phyloP scores from a whole-genome alignment of 495 filamentous ascomycete species.

The Copromyces sp. region DNA sequence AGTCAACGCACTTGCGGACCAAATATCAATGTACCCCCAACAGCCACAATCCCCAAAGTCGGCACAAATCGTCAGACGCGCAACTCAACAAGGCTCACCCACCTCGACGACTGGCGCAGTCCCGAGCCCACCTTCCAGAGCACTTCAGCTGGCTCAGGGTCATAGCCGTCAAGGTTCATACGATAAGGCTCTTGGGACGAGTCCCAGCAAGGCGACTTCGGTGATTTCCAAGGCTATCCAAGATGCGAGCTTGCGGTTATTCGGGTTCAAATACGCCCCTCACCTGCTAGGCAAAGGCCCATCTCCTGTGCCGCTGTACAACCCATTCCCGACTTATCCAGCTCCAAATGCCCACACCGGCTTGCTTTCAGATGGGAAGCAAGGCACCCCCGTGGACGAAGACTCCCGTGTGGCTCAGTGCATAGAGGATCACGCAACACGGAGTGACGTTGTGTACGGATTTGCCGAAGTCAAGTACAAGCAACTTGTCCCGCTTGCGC shows the following conservation, averaged over 20 bases:
- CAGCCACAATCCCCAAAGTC: slow-evolving; percentile 37
- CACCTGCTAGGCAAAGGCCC: slow-evolving; percentile 54
- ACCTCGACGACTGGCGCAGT: slow-evolving; percentile 48
- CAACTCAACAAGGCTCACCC: slow-evolving; percentile 57
- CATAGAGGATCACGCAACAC: slow-evolving; percentile 83
- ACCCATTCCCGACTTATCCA: slow-evolving; percentile 76
- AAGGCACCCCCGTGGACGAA: slow-evolving; percentile 57
- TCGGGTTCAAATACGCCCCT: slow-evolving; percentile 63
- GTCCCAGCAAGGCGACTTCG: slow-evolving; percentile 71
- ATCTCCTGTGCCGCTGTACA: slow-evolving; percentile 71
- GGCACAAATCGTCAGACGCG: slow-evolving; percentile 37
- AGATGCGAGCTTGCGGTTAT: slow-evolving; percentile 78
- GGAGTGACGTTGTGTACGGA: slow-evolving; percentile 89
- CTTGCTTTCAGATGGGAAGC: slow-evolving; percentile 58
- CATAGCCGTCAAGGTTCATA: slow-evolving; percentile 60
- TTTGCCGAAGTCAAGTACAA: slow-evolving; percentile 99
- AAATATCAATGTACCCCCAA: slow-evolving; percentile 67
- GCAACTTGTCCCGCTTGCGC: slow-evolving; percentile 79
- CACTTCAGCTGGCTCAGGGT: slow-evolving; percentile 58
- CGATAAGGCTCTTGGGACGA: slow-evolving; percentile 66
- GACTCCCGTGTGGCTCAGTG: slow-evolving; percentile 65
- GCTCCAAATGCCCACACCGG: slow-evolving; percentile 43
- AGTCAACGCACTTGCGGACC: slow-evolving; percentile 94
- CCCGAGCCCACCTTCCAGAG: slow-evolving; percentile 46
- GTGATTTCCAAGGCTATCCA: slow-evolving; percentile 91